Evolutionary conservation across 148 eudicot species (phyloP).

Genomic region (Vaccinium darrowii): DNA sequence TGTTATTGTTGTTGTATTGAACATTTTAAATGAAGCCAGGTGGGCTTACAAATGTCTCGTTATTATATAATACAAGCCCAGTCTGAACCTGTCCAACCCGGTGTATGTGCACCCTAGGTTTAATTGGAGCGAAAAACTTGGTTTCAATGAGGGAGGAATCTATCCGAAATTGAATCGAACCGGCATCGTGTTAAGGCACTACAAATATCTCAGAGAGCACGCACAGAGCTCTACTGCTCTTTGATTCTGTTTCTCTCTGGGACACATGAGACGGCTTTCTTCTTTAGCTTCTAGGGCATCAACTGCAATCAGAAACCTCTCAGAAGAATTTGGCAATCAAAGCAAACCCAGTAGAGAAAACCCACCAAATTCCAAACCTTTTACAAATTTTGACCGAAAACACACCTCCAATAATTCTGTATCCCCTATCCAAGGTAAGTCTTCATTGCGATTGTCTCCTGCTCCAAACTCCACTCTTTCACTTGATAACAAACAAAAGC

Average conservation of each 20-base stretch:
- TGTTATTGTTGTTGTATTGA: no score
- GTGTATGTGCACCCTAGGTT: no score
- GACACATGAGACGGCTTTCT: slow-evolving; percentile 56
- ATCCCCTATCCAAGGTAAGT: slow-evolving; percentile 28
- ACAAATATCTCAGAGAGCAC: not conserved
- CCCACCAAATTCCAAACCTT: slow-evolving; percentile 13
- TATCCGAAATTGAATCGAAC: no score
- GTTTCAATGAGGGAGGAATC: no score
- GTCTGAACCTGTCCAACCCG: no score
- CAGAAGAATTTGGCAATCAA: slow-evolving; percentile 25
- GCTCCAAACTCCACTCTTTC: slow-evolving; percentile 12
- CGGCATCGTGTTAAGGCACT: not conserved
- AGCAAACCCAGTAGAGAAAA: slow-evolving; percentile 18
- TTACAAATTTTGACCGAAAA: not conserved
- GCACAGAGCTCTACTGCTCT: not conserved
- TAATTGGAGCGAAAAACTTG: no score
- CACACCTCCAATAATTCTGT: not conserved
- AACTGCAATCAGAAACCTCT: slow-evolving; percentile 24
- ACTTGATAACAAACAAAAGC: slow-evolving; percentile 14
- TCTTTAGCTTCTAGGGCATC: slow-evolving; percentile 59
- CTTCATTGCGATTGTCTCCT: slow-evolving; percentile 20
- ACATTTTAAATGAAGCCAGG: no score
- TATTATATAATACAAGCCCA: no score
- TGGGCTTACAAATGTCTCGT: no score
- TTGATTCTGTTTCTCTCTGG: slow-evolving; percentile 1